Evolutionary conservation across 306 rosid species (phyloP).

Genomic region (Trifolium repens): DNA sequence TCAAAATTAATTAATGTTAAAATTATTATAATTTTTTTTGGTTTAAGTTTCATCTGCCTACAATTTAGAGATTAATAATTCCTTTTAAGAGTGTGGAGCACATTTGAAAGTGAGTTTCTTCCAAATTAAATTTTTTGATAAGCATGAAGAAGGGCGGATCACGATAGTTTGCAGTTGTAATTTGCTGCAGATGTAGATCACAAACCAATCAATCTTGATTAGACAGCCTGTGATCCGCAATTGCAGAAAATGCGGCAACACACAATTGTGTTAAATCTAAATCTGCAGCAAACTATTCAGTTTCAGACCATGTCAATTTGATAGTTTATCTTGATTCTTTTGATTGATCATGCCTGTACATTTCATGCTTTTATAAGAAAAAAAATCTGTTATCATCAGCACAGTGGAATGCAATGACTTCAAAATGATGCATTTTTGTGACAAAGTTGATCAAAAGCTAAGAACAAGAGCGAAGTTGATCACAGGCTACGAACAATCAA

Average conservation of each 20-base stretch:
- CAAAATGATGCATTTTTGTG: neutral
- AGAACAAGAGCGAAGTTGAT: neutral
- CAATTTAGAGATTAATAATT: neutral
- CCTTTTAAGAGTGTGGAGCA: neutral
- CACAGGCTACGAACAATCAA: no score
- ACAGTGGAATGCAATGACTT: neutral
- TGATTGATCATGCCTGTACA: neutral
- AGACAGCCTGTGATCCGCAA: neutral
- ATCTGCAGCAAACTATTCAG: neutral
- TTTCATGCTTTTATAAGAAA: neutral
- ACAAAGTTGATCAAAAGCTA: neutral
- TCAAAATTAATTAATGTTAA: neutral
- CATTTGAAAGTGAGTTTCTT: neutral
- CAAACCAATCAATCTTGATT: neutral
- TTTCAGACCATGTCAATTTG: neutral
- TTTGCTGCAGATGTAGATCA: neutral
- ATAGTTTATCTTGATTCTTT: neutral
- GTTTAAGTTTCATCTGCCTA: neutral
- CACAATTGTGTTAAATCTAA: neutral
- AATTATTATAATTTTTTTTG: neutral
- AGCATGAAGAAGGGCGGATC: neutral
- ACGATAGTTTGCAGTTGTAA: neutral
- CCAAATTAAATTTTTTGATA: neutral
- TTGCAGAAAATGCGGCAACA: constrained; percentile 6
- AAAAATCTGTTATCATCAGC: neutral